These are phyloP conservation scores for Puccinia brachypodii DNA, from an alignment of 1,284 basidiomycete species.

Conservation along the genomic window DNA sequence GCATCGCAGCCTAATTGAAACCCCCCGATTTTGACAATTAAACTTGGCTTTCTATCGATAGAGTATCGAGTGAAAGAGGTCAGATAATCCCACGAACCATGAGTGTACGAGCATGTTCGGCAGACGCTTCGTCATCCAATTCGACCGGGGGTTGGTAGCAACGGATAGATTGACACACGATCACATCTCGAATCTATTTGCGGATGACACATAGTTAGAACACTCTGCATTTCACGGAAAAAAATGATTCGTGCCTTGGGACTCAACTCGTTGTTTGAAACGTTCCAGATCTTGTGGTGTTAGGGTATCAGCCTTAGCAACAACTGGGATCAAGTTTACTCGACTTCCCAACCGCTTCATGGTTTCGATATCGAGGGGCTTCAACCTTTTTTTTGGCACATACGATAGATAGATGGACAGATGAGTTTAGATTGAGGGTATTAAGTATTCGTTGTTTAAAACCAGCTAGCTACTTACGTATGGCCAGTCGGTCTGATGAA, in stretches of 20 bases:
- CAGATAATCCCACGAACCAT: conserved; percentile 55
- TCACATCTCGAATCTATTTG: conserved; percentile 78
- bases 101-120: conserved; percentile 85
- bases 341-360: conserved; percentile 96
- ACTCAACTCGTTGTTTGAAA: conserved; percentile 87
- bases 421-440: conserved; percentile 17
- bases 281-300: conserved; percentile 84
- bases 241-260: not conserved
- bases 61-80: not conserved
- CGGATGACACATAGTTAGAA: conserved; percentile 15
- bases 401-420: conserved; percentile 20
- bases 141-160: conserved; percentile 94
- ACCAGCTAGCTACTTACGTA: conserved; percentile 68
- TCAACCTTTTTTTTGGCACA: conserved; percentile 78
- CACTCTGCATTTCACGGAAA: conserved; percentile 19
- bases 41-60: not conserved
- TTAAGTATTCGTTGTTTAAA: not conserved
- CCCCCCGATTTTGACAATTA: not conserved
- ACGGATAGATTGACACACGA: conserved; percentile 85
- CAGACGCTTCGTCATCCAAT: conserved; percentile 78
- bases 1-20: conserved; percentile 71
- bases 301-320: conserved; percentile 94
- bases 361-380: conserved; percentile 97
- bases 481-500: conserved; percentile 96
- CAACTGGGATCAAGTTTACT: conserved; percentile 95